phyloP scores from a whole-genome alignment of 2,329 filamentous ascomycete genomes.

The Ramularia endophylla region DNA sequence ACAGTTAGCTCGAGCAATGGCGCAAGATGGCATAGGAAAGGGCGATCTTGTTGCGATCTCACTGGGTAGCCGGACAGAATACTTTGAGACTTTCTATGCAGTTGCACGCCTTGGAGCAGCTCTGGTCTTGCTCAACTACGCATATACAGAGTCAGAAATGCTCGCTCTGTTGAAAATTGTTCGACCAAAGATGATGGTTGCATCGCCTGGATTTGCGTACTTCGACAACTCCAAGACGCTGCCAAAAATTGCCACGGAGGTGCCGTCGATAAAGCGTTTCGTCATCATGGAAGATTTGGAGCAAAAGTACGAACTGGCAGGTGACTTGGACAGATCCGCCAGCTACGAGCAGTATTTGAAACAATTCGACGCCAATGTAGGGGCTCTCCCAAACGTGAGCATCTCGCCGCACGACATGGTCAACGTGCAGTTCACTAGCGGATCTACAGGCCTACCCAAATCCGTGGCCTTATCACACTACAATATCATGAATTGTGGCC shows the following conservation, averaged over 20 bases:
- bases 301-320: slow-evolving; percentile 19
- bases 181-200: slow-evolving; percentile 62
- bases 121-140: slow-evolving; percentile 68
- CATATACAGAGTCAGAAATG: slow-evolving; percentile 64
- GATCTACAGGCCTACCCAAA: slow-evolving; percentile 62
- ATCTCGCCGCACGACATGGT: slow-evolving; percentile 28
- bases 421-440: slow-evolving; percentile 45
- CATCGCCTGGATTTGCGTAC: slow-evolving; percentile 57
- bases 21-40: slow-evolving; percentile 24
- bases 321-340: slow-evolving; percentile 13
- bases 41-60: slow-evolving; percentile 27
- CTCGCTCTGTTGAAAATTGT: slow-evolving; percentile 62
- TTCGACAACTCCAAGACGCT: slow-evolving; percentile 56
- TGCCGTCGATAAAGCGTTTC: slow-evolving; percentile 43
- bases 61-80: slow-evolving; percentile 27
- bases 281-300: slow-evolving; percentile 43
- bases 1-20: slow-evolving; percentile 23
- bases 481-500: slow-evolving; percentile 27
- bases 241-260: slow-evolving; percentile 37
- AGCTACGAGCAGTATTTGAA: slow-evolving; percentile 23
- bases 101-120: slow-evolving; percentile 26
- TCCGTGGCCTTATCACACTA: slow-evolving; percentile 57
- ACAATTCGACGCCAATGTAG: slow-evolving; percentile 13
- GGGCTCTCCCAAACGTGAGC: slow-evolving; percentile 15
- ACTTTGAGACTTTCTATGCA: slow-evolving; percentile 31